These are phyloP conservation scores for Eucalyptus tenuipes DNA, from an alignment of 345 rosid genomes.

Conservation along the genomic window DNA sequence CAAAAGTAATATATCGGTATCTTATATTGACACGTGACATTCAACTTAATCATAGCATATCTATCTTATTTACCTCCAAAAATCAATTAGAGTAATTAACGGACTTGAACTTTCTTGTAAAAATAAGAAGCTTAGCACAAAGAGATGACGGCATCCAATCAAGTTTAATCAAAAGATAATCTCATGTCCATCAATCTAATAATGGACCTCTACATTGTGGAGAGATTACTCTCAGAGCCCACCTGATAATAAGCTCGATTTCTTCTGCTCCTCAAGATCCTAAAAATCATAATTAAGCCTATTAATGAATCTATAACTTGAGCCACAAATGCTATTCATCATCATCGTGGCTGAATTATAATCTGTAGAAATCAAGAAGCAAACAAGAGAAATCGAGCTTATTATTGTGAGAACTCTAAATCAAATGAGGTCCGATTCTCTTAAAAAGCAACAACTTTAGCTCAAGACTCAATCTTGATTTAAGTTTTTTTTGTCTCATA, in stretches of 20 bases:
- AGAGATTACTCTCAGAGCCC: neutral
- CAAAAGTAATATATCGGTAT: neutral
- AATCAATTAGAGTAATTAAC: neutral
- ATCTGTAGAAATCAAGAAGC: neutral
- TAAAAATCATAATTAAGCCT: neutral
- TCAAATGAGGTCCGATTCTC: neutral
- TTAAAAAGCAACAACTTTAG: neutral
- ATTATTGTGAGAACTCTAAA: neutral
- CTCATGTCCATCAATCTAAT: neutral
- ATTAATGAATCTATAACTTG: neutral
- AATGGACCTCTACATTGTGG: neutral
- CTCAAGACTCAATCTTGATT: neutral
- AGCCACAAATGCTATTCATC: neutral
- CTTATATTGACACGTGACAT: neutral
- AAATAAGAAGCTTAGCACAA: neutral
- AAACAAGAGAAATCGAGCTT: neutral
- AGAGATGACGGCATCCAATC: neutral
- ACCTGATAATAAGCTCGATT: neutral
- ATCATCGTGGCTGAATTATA: neutral
- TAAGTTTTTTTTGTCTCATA: neutral
- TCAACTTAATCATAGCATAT: neutral
- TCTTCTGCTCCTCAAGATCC: neutral
- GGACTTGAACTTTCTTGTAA: neutral
- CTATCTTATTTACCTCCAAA: neutral
- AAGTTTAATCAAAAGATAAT: neutral